Evolutionary conservation across 371 early-diverging fungal species (phyloP), one percentile per base, ranked within the genome.

Genomic region (Lichtheimia ornata): DNA sequence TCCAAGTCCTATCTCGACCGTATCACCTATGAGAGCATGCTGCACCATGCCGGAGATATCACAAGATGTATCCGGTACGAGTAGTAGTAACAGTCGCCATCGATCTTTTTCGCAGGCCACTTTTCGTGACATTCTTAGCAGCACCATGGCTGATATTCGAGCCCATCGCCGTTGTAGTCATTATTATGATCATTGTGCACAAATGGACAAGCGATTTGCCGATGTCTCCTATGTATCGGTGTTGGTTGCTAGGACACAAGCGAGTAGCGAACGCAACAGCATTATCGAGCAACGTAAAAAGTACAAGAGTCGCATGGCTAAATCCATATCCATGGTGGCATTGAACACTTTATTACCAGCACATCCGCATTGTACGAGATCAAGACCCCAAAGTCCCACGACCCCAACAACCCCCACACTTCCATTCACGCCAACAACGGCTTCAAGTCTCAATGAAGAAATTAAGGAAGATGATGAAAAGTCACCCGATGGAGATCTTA

Each of bases 181-280:
- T 28, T 70, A 63, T 20, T 63, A 66, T 40, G 42, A 53, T 12
- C 60, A 58, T 9, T 50, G 66, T 42, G 43, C 55, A 20, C 53
- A 51, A 14, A 56, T 66, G 2, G 70, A 70, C 40, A 54, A 49
- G 24, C 65, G 66, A 44, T 63, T 70, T 63, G 61, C 63, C 15
- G 70, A 70, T 30, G 66, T 70, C 4, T 66, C 61, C 22, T 56
- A 61, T 2, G 63, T 63, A 0, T 61, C 63, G 13, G 58, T 70
- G 24, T 43, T 70, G 35, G 60, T 63, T 2, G 66, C 66, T n/a
- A 52, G 70, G n/a, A 53, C 70, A n/a, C 63, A 65, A 42, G 58
- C 66, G 1, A 30, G 58, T 6, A 47, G 62, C 15, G 66, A 70
- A 15, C 50, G 62, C 1, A 50, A 53, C 47, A 59, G 65, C 20